Conservation (phyloP, 1,284 basidiomycete species). For the Pulveroboletus sp. region DNA sequence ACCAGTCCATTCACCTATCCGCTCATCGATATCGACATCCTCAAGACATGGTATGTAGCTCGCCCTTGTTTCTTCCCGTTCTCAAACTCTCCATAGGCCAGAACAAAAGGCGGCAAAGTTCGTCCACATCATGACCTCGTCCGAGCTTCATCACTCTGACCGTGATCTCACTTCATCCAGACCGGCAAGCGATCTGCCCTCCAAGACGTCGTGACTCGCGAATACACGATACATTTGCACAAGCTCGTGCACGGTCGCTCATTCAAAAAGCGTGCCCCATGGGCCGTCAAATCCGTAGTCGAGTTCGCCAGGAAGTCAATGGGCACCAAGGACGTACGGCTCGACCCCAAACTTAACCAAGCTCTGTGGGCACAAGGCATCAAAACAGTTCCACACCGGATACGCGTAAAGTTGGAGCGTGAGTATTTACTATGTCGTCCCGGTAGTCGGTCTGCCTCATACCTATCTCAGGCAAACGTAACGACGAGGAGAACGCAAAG, state of each 20-base stretch:
- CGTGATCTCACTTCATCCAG: slow-evolving; percentile 39
- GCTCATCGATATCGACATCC: slow-evolving; percentile 49
- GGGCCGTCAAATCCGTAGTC: slow-evolving; percentile 90
- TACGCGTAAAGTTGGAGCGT: slow-evolving; percentile 93
- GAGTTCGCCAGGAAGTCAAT: slow-evolving; percentile 90
- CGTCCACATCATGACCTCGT: slow-evolving; percentile 25
- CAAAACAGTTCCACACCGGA: slow-evolving; percentile 87
- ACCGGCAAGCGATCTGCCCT: slow-evolving; percentile 91
- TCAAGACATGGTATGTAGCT: slow-evolving; percentile 65
- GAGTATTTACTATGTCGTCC: slow-evolving; percentile 42
- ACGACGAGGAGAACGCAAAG: slow-evolving; percentile 93
- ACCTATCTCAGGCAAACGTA: slow-evolving; percentile 25
- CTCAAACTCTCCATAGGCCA: slow-evolving; percentile 36
- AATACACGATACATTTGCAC: slow-evolving; percentile 96
- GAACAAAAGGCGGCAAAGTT: slow-evolving; percentile 46
- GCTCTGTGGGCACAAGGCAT: slow-evolving; percentile 88
- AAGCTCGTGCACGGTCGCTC: slow-evolving; percentile 88
- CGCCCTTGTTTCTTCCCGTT: not conserved
- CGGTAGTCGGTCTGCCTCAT: not conserved
- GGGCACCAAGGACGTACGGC: slow-evolving; percentile 89
- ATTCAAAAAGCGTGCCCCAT: slow-evolving; percentile 94
- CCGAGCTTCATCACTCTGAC: not conserved
- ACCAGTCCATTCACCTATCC: slow-evolving; percentile 15
- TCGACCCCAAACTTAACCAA: slow-evolving; percentile 94
- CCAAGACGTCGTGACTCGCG: slow-evolving; percentile 93